These are phyloP conservation scores for Ustilago vetiveriae DNA, from an alignment of 1,284 basidiomycete genomes.

Conservation along the genomic window DNA sequence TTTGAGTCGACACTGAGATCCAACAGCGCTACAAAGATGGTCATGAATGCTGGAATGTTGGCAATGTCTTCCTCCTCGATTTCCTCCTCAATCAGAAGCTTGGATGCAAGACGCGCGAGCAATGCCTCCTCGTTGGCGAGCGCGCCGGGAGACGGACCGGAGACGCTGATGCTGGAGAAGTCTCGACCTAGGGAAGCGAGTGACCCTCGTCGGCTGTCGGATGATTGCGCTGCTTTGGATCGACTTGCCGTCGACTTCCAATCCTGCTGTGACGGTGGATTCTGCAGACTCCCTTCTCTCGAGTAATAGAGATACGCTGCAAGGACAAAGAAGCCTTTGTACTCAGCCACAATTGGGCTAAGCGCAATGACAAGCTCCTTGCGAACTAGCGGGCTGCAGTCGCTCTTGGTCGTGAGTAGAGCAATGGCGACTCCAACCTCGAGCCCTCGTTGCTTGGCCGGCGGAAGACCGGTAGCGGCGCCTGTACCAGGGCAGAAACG, in stretches of 20 bases:
- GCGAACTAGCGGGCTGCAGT: conserved; percentile 93
- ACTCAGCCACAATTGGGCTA: conserved; percentile 92
- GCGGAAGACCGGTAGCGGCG: conserved; percentile 78
- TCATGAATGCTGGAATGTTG: conserved; percentile 87
- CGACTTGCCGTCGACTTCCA: conserved; percentile 11
- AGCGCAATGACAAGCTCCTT: conserved; percentile 93
- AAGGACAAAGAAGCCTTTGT: conserved; percentile 93
- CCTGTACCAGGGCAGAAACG: conserved; percentile 80
- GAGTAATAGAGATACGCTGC: conserved; percentile 95
- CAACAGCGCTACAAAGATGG: conserved; percentile 86
- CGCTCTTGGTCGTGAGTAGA: conserved; percentile 80
- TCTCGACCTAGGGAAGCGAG: conserved; percentile 10
- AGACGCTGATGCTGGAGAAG: conserved; percentile 14
- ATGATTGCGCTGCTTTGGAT: conserved; percentile 19
- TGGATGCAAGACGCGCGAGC: conserved; percentile 76
- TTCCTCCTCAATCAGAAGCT: conserved; percentile 73
- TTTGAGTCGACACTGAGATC: conserved; percentile 93
- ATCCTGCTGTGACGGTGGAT: conserved; percentile 15
- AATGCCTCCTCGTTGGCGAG: conserved; percentile 71
- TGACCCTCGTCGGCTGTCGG: conserved; percentile 10
- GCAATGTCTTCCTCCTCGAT: conserved; percentile 81
- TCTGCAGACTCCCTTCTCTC: conserved; percentile 68
- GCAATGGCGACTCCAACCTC: conserved; percentile 73
- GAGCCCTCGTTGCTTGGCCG: conserved; percentile 75
- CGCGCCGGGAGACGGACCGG: conserved; percentile 9